phyloP scores from a whole-genome alignment of 1,284 basidiomycete species.

The Cryptococcus wingfieldii region DNA sequence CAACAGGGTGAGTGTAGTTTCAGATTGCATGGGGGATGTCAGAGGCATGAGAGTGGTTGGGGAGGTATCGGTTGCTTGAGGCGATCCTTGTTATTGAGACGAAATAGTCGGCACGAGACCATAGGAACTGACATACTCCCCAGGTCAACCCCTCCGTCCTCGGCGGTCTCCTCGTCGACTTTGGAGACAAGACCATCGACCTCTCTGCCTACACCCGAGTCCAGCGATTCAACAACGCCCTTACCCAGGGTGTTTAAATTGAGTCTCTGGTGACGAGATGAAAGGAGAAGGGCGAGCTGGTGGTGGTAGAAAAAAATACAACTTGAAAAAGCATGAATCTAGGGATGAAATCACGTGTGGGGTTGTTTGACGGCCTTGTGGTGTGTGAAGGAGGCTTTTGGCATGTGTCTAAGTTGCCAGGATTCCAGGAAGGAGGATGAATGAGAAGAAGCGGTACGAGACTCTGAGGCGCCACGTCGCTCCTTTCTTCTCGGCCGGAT shows the following conservation, averaged over 20 bases:
- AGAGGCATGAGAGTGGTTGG: not conserved
- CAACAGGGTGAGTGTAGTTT: slow-evolving; percentile 64
- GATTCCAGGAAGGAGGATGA: no score
- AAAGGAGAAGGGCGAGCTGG: no score
- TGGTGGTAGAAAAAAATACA: no score
- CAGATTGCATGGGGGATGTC: not conserved
- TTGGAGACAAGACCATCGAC: slow-evolving; percentile 95
- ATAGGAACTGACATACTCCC: not conserved
- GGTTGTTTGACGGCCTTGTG: no score
- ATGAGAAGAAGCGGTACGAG: no score
- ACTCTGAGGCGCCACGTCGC: no score
- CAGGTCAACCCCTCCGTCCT: slow-evolving; percentile 82
- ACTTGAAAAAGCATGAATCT: slow-evolving; percentile 1
- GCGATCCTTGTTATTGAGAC: no score
- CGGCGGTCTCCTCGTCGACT: slow-evolving; percentile 90
- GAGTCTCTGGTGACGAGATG: not conserved
- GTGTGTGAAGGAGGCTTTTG: no score
- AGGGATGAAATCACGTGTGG: slow-evolving; percentile 9
- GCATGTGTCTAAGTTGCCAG: no score
- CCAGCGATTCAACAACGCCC: slow-evolving; percentile 85
- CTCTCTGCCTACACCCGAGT: slow-evolving; percentile 88
- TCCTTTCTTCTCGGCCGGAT: no score
- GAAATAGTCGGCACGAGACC: not conserved
- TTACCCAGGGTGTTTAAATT: slow-evolving; percentile 55
- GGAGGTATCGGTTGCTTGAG: not conserved